These are phyloP conservation scores for Entomortierella chlamydospora DNA, from an alignment of 192 early-diverging fungal genomes.

Conservation along the genomic window DNA sequence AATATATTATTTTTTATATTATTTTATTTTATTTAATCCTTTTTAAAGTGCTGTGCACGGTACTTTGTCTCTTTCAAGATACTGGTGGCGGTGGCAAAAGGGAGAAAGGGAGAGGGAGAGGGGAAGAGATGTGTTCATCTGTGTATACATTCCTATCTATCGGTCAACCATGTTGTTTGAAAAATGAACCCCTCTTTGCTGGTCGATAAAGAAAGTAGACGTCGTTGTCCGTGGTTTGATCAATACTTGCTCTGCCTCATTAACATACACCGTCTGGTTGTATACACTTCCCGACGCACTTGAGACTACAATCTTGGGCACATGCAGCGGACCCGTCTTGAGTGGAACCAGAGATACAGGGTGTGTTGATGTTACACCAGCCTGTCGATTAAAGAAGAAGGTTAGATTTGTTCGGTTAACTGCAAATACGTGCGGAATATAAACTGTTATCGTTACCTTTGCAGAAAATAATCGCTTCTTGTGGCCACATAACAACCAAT, in stretches of 20 bases:
- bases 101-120: too few species aligned
- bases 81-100: too few species aligned
- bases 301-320: conserved; percentile 61
- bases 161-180: conserved; percentile 20
- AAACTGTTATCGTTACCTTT: conserved; percentile 65
- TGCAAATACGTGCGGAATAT: too few species aligned
- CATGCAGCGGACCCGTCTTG: conserved; percentile 67
- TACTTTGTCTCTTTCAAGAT: too few species aligned
- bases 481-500: conserved; percentile 76
- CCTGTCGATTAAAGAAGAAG: conserved; percentile 37
- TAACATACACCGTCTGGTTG: conserved; percentile 65
- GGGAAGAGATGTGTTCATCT: too few species aligned
- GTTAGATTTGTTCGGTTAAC: not conserved
- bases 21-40: too few species aligned
- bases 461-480: conserved; percentile 66
- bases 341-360: conserved; percentile 66
- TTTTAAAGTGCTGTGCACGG: too few species aligned
- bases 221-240: conserved; percentile 67
- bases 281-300: conserved; percentile 55
- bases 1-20: too few species aligned
- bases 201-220: conserved; percentile 70
- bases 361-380: conserved; percentile 61
- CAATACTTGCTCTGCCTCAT: conserved; percentile 68
- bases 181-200: conserved; percentile 63
- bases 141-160: not conserved